Base-by-base conservation (phyloP, 305 asterid genomes). In the Fraxinus paxiana region DNA sequence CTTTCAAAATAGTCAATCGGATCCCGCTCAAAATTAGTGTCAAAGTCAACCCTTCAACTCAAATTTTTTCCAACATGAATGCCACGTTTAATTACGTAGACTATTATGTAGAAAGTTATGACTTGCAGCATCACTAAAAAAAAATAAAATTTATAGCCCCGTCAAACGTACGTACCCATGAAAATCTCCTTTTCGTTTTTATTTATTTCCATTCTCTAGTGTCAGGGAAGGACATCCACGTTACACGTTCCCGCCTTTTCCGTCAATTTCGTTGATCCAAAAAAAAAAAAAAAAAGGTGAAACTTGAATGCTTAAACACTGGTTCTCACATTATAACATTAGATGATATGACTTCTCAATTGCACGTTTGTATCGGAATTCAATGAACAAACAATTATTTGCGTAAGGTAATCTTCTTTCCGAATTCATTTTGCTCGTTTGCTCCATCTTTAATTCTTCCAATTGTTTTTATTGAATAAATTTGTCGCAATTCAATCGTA, bases 241-340 rank as follows among this genome's bases (percentile, higher is more conserved):
- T 56, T 4, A 5, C 2, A 56, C 28, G 67, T 5, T 69, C 76
- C 85, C 88, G 75, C 54, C n/a, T 83, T 83, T 84, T 37, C 34
- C 88, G 84, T 41, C 34, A 63, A 69, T 63, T 51, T 81, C 76
- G 79, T 56, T 82, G 77, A 78, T 87, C 87, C 86, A 80, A 61
- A 80, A 78, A 54, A 4, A 54, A 54, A 54, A 4, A 4, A 1
- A 4, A 15, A 18, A 17, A 17, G 72, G 26, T 30, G 34, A 43
- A 5, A 28, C 86, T 81, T 71, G 30, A 35, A 46, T 87, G 70
- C 84, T 83, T 33, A 4, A 33, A 63, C 48, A 10, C 3, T 35
- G 31, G 81, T 71, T 35, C 48, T 34, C 4, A 2, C 37, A 8
- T 48, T 20, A 54, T 54, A 4, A 54, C 65, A 54, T 4, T 54